A percentile compares a stretch with the other conserved stretches of the same genome.
Evolutionary conservation across 2,329 filamentous ascomycete genomes (phyloP).

Genomic region (Whalleya microplaca): DNA sequence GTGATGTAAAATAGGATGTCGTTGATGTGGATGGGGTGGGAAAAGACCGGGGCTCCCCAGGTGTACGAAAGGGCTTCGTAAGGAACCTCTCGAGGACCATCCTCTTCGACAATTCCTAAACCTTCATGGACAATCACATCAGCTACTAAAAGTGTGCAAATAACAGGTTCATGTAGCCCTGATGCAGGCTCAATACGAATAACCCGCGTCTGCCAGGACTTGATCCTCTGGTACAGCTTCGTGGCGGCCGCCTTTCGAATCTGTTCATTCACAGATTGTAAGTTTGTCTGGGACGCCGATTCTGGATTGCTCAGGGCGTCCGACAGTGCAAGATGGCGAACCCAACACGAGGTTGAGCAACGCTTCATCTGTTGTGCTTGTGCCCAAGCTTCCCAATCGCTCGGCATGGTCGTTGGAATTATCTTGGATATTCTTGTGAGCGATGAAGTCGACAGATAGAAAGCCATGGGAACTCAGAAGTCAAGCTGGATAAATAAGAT

Average conservation of each 20-base stretch:
- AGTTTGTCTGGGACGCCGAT: not conserved
- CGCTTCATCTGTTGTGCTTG: slow-evolving; percentile 7
- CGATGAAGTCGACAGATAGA: slow-evolving; percentile 13
- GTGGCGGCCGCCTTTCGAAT: slow-evolving; percentile 4
- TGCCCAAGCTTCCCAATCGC: slow-evolving; percentile 9
- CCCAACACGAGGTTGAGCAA: slow-evolving; percentile 14
- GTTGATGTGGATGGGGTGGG: slow-evolving; percentile 8
- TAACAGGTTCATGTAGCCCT: not conserved
- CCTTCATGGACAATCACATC: slow-evolving; percentile 15
- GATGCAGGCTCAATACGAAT: slow-evolving; percentile 10
- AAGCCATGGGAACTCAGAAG: no score
- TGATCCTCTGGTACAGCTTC: slow-evolving; percentile 8
- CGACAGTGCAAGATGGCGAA: slow-evolving; percentile 5
- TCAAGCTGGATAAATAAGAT: not conserved
- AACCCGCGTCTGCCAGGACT: slow-evolving; percentile 13
- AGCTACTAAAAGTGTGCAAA: slow-evolving; percentile 11
- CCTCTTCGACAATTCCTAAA: slow-evolving; percentile 11
- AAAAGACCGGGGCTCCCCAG: slow-evolving; percentile 15
- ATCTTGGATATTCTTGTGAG: slow-evolving; percentile 17
- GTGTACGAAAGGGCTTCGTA: slow-evolving; percentile 19
- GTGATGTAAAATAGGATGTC: slow-evolving; percentile 10
- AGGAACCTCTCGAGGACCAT: slow-evolving; percentile 3
- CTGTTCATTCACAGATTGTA: slow-evolving; percentile 4
- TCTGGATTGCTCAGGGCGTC: not conserved
- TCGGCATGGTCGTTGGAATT: slow-evolving; percentile 7